Evolutionary conservation across 495 filamentous ascomycete species (phyloP), one percentile per base, ranked within the genome.

Genomic region (Aspergillus campestris): DNA sequence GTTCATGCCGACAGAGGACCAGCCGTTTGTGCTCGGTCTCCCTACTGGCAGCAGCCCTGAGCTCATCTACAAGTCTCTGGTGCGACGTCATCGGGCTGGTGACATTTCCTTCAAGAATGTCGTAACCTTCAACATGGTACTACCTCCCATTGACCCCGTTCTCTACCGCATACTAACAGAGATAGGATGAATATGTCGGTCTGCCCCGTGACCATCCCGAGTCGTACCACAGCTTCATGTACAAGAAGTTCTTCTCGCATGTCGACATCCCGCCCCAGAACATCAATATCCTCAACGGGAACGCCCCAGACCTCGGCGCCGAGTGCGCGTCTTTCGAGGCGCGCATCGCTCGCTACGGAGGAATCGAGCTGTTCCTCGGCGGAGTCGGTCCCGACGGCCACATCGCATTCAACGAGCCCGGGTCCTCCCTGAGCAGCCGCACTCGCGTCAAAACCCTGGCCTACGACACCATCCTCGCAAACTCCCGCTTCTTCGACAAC

Each of bases 201-300:
- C 76, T 94, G 44, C 83, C 87, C 28, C 77, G 82, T 48, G 84
- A 88, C 50, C 86, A 91, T 59, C 84, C 86, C 8, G 79, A 89
- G 61, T 84, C 79, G 59, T 91, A 91, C 67, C 87, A 90, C 69
- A 83, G 81, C 44, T 94, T 90, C 70, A 91, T 94, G 87, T 90
- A 86, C 72, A 84, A 83, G 65, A 75, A 91, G 64, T 87, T 91
- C 75, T 94, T 94, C 71, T 85, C 83, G 3, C 86, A 91, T 60
- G 81, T 91, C 55, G 85, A 94, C 56, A 81, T 94, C 45, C 73
- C 77, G 47, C 86, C 87, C 6, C 72, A 73, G 51, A 88, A 89
- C 53, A 86, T 90, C 59, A 78, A 94, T 67, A 87, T 94, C 57
- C 76, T 91, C n/a, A 79, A 91, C 59, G 86, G 87, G 48, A 89